These are phyloP conservation scores for Cyberlindnera subsufficiens DNA, from an alignment of 805 yeast species.

Conservation along the genomic window DNA sequence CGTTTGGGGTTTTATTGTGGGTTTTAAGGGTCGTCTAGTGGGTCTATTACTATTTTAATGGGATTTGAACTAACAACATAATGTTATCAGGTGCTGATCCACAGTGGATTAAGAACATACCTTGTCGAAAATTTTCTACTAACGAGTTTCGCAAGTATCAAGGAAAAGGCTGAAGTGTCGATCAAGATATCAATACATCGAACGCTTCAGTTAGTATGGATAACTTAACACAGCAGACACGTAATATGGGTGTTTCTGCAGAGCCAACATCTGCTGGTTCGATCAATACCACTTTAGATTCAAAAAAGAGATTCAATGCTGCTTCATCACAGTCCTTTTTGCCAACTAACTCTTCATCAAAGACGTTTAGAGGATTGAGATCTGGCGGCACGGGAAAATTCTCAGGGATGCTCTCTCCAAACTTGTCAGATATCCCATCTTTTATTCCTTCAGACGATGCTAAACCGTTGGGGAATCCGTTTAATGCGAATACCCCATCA, in stretches of 20 bases:
- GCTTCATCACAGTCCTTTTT: constrained; percentile 43
- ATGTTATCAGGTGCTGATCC: constrained; percentile 9
- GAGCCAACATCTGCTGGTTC: not conserved
- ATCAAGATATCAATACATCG: constrained; percentile 44
- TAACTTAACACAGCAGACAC: not conserved
- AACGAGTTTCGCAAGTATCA: constrained; percentile 88
- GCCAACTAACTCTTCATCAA: constrained; percentile 2
- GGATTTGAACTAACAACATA: no score
- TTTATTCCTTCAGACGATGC: constrained; percentile 20
- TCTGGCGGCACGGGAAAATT: constrained; percentile 16
- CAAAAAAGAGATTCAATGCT: constrained; percentile 44
- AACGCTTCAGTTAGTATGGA: not conserved
- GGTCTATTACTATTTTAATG: no score
- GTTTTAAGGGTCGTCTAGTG: no score
- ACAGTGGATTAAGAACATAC: constrained; percentile 64
- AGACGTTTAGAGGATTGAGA: not conserved
- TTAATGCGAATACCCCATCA: constrained; percentile 24
- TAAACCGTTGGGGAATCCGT: not conserved
- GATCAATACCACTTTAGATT: not conserved
- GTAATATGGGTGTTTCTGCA: not conserved
- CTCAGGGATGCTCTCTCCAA: constrained; percentile 30
- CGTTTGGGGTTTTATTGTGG: no score
- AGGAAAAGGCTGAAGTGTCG: constrained; percentile 81
- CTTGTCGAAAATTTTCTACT: constrained; percentile 76
- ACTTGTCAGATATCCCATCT: constrained; percentile 27